These are phyloP conservation scores for Colletotrichum endophyticum DNA, from an alignment of 2,329 filamentous ascomycete genomes.

Conservation along the genomic window DNA sequence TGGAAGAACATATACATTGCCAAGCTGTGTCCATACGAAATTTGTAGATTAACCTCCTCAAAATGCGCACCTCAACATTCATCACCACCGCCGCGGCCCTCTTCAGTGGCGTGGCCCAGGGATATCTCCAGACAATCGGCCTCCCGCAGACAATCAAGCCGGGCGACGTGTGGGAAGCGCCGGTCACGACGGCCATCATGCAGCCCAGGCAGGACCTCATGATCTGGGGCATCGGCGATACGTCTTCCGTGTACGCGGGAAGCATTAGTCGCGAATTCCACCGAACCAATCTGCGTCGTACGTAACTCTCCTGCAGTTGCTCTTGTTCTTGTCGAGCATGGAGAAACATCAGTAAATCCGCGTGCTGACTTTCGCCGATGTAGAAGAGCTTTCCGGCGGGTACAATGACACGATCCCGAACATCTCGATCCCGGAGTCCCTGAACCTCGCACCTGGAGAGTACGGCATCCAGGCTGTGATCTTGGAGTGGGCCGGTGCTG, in stretches of 20 bases:
- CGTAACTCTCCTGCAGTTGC: fast-evolving
- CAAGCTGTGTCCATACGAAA: no score
- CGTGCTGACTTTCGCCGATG: not conserved
- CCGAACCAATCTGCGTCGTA: not conserved
- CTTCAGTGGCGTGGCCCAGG: not conserved
- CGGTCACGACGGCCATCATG: not conserved
- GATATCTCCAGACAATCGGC: not conserved
- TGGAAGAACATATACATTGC: not conserved
- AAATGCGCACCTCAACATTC: not conserved
- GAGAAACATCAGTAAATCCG: fast-evolving
- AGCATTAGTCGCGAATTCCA: not conserved
- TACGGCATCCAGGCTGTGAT: not conserved
- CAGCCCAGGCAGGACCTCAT: not conserved
- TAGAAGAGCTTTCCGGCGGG: not conserved
- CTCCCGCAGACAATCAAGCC: not conserved
- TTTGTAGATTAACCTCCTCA: not conserved
- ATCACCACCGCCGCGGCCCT: not conserved
- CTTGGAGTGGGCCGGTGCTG: not conserved
- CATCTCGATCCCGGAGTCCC: not conserved
- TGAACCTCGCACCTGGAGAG: not conserved
- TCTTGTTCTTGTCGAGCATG: fast-evolving
- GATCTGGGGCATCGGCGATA: not conserved
- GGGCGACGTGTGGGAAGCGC: not conserved
- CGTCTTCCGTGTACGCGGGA: not conserved
- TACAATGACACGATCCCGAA: not conserved